Evolutionary conservation across 2,329 filamentous ascomycete species (phyloP), one percentile per base, ranked within the genome.

Genomic region (Thermoascus crustaceus): DNA sequence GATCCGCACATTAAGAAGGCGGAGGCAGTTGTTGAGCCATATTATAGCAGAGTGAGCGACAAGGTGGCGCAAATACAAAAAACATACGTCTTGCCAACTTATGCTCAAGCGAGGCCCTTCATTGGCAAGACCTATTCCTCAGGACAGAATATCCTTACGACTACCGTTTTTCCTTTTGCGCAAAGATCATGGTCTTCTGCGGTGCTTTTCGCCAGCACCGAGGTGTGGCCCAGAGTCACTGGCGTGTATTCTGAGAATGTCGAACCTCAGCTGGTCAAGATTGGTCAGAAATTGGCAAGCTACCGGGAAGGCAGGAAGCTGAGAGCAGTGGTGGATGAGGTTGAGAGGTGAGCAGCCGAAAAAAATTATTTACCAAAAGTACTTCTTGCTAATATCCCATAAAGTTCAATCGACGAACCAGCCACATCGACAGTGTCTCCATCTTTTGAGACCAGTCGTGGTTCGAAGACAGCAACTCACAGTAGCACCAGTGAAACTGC

Each of bases 251-350:
- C 80, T 7, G 80, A 94, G 53, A 94, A 94, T 49, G 88, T 98
- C 3, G 88, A 96, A 64, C 93, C 93, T 9, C 93, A 98, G 61
- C 72, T 98, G 9, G 76, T 89, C 38, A 85, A 87, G 50, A 96
- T 98, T 51, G 85, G 85, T 8, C 83, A 95, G 64, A 80, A 88
- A 30, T 73, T 98, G 7, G 88, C 87, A 25, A 68, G 65, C 43
- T 72, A 72, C 39, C 61, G 71, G 14, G 70, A 75, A 48, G 76
- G 76, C 13, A 76, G 75, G 54, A 78, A 76, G 47, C 48, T 82
- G 14, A 71, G 78, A 46, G 71, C 75, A 22, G 72, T 68, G 11
- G 63, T 75, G 26, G 71, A 77, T 31, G 70, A 75, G 27, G 58
- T 69, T 34, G 72, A 76, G 35, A 64, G 52, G 61, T 67, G 58